These are phyloP conservation scores for Tulasnella sp. DNA, from an alignment of 768 basidiomycete species.

Conservation along the genomic window DNA sequence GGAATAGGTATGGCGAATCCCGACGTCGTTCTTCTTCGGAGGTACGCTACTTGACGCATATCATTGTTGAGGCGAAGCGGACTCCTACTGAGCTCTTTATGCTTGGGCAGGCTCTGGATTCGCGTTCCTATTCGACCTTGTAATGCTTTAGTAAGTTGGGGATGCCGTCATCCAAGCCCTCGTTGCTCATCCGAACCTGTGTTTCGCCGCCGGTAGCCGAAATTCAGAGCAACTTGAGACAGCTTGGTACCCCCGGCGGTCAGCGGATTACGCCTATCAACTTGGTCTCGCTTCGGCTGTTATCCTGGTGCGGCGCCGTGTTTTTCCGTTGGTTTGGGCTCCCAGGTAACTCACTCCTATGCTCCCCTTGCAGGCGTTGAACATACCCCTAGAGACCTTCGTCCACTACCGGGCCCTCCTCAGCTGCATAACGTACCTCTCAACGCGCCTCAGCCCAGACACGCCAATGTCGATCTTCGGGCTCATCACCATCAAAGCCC, in stretches of 20 bases:
- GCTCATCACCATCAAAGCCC: conserved; percentile 61
- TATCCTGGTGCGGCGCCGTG: conserved; percentile 45
- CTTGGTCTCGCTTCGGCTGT: conserved; percentile 45
- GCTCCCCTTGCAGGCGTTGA: conserved; percentile 37
- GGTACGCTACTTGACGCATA: conserved; percentile 34
- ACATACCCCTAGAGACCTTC: conserved; percentile 50
- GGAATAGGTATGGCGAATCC: conserved; percentile 60
- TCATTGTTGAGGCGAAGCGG: neutral
- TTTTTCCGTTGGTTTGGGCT: neutral
- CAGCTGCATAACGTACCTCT: conserved; percentile 59
- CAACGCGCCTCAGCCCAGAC: conserved; percentile 55
- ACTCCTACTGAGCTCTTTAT: neutral
- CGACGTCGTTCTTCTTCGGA: conserved; percentile 67
- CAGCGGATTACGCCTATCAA: conserved; percentile 74
- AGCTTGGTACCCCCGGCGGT: conserved; percentile 47
- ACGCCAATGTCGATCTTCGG: conserved; percentile 70
- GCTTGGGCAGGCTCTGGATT: conserved; percentile 41
- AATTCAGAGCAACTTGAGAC: conserved; percentile 58
- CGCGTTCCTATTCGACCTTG: conserved; percentile 54
- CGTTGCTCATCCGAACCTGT: neutral
- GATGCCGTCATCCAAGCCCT: neutral
- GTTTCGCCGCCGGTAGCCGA: conserved; percentile 39
- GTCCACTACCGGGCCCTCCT: conserved; percentile 60
- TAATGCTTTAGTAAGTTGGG: conserved; percentile 59
- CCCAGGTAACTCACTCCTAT: neutral